Conservation (phyloP, 495 filamentous ascomycete genomes). For the Hyaloscypha variabilis region DNA sequence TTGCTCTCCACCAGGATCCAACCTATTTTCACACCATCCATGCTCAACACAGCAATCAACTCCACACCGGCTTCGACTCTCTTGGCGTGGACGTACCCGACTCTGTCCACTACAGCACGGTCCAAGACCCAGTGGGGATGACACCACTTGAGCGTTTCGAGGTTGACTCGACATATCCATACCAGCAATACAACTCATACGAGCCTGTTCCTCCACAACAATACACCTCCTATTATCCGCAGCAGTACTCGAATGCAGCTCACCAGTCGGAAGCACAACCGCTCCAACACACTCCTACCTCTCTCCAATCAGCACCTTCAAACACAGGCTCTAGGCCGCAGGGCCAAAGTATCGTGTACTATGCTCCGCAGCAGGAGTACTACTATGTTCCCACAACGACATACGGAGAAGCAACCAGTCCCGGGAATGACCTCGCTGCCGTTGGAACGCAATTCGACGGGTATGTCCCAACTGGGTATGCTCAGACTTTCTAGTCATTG, state of each 20-base stretch:
- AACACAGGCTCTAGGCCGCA: background rate
- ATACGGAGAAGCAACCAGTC: background rate
- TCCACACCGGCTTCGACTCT: background rate
- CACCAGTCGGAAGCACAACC: background rate
- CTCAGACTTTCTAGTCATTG: background rate
- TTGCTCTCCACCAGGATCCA: background rate
- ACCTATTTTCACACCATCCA: background rate
- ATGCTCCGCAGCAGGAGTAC: background rate
- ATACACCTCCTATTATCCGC: background rate
- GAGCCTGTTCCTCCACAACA: background rate
- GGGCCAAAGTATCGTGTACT: background rate
- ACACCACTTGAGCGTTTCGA: background rate
- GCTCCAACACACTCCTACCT: background rate
- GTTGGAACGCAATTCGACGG: background rate
- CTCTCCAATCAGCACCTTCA: background rate
- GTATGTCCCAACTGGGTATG: background rate
- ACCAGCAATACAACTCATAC: constrained; percentile 3
- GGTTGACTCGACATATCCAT: background rate
- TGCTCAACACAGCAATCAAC: background rate
- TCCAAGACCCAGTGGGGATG: background rate
- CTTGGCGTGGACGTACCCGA: background rate
- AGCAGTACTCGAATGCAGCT: background rate
- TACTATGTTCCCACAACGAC: background rate
- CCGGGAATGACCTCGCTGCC: constrained; percentile 1
- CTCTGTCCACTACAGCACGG: background rate